Conservation (phyloP, 2,329 filamentous ascomycete species). For the Aspergillus fischeri region DNA sequence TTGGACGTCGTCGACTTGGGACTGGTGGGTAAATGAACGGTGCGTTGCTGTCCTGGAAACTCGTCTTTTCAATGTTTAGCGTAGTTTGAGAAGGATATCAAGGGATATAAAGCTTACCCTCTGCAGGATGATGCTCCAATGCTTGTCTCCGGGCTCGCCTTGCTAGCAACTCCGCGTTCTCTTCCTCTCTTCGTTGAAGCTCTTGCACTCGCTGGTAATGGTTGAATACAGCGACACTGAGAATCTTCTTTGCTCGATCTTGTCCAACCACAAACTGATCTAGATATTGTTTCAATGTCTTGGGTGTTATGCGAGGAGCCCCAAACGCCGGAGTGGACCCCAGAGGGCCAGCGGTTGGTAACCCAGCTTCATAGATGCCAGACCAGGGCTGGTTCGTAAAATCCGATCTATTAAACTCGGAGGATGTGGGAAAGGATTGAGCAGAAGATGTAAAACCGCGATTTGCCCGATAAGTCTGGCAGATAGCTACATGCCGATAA, state of each 20-base stretch:
- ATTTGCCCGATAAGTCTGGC: conserved; percentile 3
- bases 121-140: conserved; percentile 66
- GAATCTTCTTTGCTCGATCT: conserved; percentile 84
- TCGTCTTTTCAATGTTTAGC: conserved; percentile 47
- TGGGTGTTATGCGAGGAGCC: conserved; percentile 57
- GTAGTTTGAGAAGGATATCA: not conserved
- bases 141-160: conserved; percentile 69
- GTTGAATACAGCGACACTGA: conserved; percentile 91
- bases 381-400: conserved; percentile 61
- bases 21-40: conserved; percentile 38
- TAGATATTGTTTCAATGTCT: conserved; percentile 76
- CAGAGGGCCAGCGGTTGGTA: conserved; percentile 61
- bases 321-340: conserved; percentile 56
- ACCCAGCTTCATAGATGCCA: conserved; percentile 58
- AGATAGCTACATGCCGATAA: conserved; percentile 18
- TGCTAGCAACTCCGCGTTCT: conserved; percentile 69
- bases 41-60: conserved; percentile 58
- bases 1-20: conserved; percentile 21
- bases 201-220: conserved; percentile 88
- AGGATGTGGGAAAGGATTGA: conserved; percentile 38
- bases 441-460: conserved; percentile 27
- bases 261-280: conserved; percentile 97
- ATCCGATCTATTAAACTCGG: conserved; percentile 57
- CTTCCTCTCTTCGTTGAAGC: conserved; percentile 69
- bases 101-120: conserved; percentile 54